phyloP scores from a whole-genome alignment of 306 rosid genomes.

The Erythrophleum fordii region DNA sequence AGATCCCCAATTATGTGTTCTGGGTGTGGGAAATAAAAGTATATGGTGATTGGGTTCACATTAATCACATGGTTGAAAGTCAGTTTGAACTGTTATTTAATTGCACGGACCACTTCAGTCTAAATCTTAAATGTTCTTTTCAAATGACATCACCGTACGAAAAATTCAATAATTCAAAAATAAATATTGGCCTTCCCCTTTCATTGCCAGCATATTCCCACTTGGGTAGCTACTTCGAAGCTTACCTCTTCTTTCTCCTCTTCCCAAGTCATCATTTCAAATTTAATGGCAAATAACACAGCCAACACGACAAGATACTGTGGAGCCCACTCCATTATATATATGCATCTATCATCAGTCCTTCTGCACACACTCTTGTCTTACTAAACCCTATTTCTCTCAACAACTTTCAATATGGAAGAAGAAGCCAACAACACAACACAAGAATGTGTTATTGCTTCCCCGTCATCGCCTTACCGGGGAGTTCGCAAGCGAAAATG shows the following conservation, averaged over 20 bases:
- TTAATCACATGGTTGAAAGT: neutral
- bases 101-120: neutral
- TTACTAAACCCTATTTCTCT: neutral
- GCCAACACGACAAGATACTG: neutral
- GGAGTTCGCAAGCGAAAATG: constrained; percentile 91
- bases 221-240: constrained; percentile 62
- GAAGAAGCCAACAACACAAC: constrained; percentile 25
- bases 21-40: too few species aligned
- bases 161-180: constrained; percentile 19
- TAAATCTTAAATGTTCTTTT: neutral
- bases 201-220: constrained; percentile 72
- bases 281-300: neutral
- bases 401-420: constrained; percentile 41
- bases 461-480: constrained; percentile 34
- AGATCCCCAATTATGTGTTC: too few species aligned
- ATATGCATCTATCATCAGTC: neutral
- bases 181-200: constrained; percentile 30
- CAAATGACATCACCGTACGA: neutral
- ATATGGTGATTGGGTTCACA: neutral
- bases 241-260: neutral
- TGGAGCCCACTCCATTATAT: neutral
- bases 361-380: constrained; percentile 15
- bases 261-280: neutral
- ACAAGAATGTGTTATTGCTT: constrained; percentile 27
- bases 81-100: neutral